Evolutionary conservation across 2,329 filamentous ascomycete genomes (phyloP), one percentile per base, ranked within the genome.

Genomic region (Fusarium lateritium): DNA sequence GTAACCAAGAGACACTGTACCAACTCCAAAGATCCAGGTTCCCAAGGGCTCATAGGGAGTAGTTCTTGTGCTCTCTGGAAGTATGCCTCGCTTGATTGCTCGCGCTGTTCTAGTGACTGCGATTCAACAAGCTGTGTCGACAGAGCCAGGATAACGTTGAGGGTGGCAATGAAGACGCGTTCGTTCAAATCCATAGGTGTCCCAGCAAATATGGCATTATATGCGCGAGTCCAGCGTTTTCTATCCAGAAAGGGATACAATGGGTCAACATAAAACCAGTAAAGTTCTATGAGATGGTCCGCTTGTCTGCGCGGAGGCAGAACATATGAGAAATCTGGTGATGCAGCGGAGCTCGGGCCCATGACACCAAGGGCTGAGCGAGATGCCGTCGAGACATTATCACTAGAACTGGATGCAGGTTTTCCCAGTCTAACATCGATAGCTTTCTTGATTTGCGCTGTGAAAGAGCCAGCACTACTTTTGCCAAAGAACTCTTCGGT

Each of bases 1-100:
- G 83, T 83, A 7, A 85, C 73, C 1, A 86, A 70, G 1, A 85
- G 72, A 44, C 80, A 84, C 65, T 85, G 83, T 2, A 85, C 81
- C 2, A 83, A 56, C 43, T 81, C 81, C 0, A 82, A 67, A 0
- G 82, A 84, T 0, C 80, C 81, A 1, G 78, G 74, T 13, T 83
- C 77, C 79, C 82, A 83, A 2, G 81, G 68, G 17, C 79, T 81
- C 43, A 83, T 79, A 2, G 80, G 79, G 1, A 85, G 72, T 0
- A 84, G 65, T 5, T 79, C 78, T 40, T 82, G 80, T 0, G 83
- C 83, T 6, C 83, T 76, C 2, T 74, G 70, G 38, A 84, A 84
- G 51, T 82, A 85, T 0, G 73, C 72, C 34, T 78, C 78, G 24
- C 82, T 82, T 0, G 78, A 77, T 4, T 77, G 73, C 24, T 83